Conservation (phyloP, 2,329 filamentous ascomycete species). For the Paracoccidioides brasiliensis region DNA sequence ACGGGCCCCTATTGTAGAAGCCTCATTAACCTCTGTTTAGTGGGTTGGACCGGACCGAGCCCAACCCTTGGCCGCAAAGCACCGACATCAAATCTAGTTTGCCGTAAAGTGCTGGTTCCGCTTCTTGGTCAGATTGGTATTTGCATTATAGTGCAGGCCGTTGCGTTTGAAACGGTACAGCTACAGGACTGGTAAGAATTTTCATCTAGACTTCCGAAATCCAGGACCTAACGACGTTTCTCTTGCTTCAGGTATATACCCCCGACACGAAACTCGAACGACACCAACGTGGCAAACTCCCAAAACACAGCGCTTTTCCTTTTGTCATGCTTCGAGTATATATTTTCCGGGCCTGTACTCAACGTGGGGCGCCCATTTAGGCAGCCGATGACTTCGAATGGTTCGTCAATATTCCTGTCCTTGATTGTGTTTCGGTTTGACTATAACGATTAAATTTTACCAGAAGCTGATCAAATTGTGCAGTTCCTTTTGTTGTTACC, state of each 20-base stretch:
- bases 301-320: constrained; percentile 89
- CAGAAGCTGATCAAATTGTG: constrained; percentile 4
- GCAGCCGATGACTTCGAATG: constrained; percentile 64
- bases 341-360: constrained; percentile 74
- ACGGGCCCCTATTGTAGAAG: neutral
- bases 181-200: constrained; percentile 58
- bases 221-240: neutral
- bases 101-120: constrained; percentile 79
- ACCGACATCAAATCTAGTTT: constrained; percentile 84
- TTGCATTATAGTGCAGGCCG: constrained; percentile 62
- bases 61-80: constrained; percentile 65
- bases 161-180: constrained; percentile 61
- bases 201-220: neutral
- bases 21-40: constrained; percentile 22
- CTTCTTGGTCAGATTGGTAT: constrained; percentile 79
- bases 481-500: constrained; percentile 73
- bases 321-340: constrained; percentile 88
- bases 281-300: constrained; percentile 79
- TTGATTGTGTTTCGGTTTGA: too few species aligned
- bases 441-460: neutral
- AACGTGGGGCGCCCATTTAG: constrained; percentile 87
- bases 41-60: constrained; percentile 91
- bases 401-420: constrained; percentile 36
- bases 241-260: constrained; percentile 52
- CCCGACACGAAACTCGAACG: constrained; percentile 60